These are phyloP conservation scores for Hypsizygus ulmarius DNA, from an alignment of 1,284 basidiomycete genomes.

Conservation along the genomic window DNA sequence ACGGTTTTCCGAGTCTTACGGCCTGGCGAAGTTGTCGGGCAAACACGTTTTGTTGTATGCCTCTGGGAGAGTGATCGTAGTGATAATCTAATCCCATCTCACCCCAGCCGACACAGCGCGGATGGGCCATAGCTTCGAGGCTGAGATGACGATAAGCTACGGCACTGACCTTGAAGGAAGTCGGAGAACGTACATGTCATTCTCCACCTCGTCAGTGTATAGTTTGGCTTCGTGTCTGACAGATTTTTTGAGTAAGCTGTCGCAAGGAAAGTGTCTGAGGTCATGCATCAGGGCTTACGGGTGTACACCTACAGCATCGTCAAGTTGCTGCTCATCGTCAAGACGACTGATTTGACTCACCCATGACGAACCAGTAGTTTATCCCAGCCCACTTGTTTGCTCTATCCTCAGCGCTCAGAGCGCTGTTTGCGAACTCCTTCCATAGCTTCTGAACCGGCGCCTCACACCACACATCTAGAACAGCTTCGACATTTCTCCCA, in stretches of 20 bases:
- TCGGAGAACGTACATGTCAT: slow-evolving; percentile 51
- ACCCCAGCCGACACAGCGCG: slow-evolving; percentile 80
- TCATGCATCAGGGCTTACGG: slow-evolving; percentile 63
- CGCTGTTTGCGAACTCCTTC: slow-evolving; percentile 73
- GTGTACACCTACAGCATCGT: slow-evolving; percentile 55
- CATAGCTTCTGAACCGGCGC: slow-evolving; percentile 60
- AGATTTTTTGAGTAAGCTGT: too few species aligned
- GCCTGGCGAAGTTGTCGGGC: slow-evolving; percentile 65
- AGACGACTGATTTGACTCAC: slow-evolving; percentile 36
- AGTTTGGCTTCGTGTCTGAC: slow-evolving; percentile 68
- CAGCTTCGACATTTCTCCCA: slow-evolving; percentile 53
- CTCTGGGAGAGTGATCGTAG: slow-evolving; percentile 72
- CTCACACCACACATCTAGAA: slow-evolving; percentile 85
- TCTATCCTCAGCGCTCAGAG: slow-evolving; percentile 48
- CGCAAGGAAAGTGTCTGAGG: too few species aligned
- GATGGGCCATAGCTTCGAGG: slow-evolving; percentile 71
- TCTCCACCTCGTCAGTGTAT: slow-evolving; percentile 68
- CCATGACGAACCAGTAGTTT: slow-evolving; percentile 76
- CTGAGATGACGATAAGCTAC: slow-evolving; percentile 33
- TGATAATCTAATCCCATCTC: slow-evolving; percentile 86
- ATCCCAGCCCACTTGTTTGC: slow-evolving; percentile 56
- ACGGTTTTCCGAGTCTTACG: slow-evolving; percentile 62
- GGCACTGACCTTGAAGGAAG: slow-evolving; percentile 1
- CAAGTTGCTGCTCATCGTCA: not conserved
- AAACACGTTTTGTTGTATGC: slow-evolving; percentile 64